Evolutionary conservation across 192 early-diverging fungal species (phyloP), one percentile per base, ranked within the genome.

Genomic region (Coemansia sp.): DNA sequence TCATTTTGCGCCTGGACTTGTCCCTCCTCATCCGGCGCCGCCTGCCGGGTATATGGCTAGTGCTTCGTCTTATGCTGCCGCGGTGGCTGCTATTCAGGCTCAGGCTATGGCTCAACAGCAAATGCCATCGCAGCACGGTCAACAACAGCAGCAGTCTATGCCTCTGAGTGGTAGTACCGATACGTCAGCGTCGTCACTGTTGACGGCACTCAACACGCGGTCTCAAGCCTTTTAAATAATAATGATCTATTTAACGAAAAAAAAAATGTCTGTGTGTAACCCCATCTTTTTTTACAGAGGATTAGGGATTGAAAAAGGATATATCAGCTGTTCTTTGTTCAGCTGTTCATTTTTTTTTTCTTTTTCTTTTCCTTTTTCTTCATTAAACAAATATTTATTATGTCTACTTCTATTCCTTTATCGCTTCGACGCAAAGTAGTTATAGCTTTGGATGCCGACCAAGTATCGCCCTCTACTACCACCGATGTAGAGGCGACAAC

Each of bases 361-460:
- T 40, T 38, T 71, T 42, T 43, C 41, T 44, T 22, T 59, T 49
- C 51, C 42, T 63, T 64, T 47, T 40, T 6, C 11, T 31, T 36
- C 7, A 33, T 44, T 20, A 38, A 57, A 42, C 16, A 24, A 38
- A 36, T 42, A 8, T 11, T 29, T 36, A 44, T 51, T 12, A 31
- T 31, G 44, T 72, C 69, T 62, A 70, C 64, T 31, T 24, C 73
- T 27, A 49, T 84, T 70, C 82, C 77, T 5, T 64, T 84, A 2
- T 84, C 82, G 36, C 68, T 84, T 9, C 73, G 82, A 0, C 73
- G 82, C 71, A 84, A 84, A 38, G 42, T 84, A 18, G 82, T 84
- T 41, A 78, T 84, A 27, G 82, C 77, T 18, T 49, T 84, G 20
- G 77, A 84, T 42, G 47, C 68, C 3, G 74, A 84, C 31, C 54